phyloP scores from a whole-genome alignment of 768 basidiomycete genomes.

The Russula ochroleuca region DNA sequence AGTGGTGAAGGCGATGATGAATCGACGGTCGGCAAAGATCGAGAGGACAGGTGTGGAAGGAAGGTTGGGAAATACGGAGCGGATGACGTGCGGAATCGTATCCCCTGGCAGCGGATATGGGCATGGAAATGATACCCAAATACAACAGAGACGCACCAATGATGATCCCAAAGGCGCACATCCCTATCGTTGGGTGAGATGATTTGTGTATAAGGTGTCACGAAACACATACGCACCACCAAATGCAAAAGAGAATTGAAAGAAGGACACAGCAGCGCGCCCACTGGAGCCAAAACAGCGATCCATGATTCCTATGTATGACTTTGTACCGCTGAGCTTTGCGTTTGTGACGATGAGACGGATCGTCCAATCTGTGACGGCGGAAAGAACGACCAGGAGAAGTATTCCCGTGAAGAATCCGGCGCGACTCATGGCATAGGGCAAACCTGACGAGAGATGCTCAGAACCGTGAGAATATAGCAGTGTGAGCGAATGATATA shows the following conservation, averaged over 20 bases:
- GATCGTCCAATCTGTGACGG: conserved; percentile 96
- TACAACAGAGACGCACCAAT: conserved; percentile 45
- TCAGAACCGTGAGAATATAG: background rate
- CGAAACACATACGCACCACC: conserved; percentile 56
- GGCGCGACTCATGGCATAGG: conserved; percentile 91
- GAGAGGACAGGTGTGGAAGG: conserved; percentile 65
- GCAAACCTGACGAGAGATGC: conserved; percentile 55
- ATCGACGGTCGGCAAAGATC: conserved; percentile 78
- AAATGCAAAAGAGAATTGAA: conserved; percentile 97
- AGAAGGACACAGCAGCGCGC: conserved; percentile 91
- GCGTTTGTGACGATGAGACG: conserved; percentile 93
- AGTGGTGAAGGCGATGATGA: conserved; percentile 86
- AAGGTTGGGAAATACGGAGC: conserved; percentile 70
- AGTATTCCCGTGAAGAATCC: conserved; percentile 86
- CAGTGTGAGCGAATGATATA: conserved; percentile 33
- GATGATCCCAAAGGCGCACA: conserved; percentile 98
- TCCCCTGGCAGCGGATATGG: conserved; percentile 54
- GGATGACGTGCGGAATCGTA: conserved; percentile 92
- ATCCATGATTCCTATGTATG: conserved; percentile 93
- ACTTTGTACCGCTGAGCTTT: conserved; percentile 87
- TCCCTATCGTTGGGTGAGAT: conserved; percentile 47
- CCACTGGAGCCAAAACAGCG: conserved; percentile 88
- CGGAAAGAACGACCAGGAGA: conserved; percentile 76
- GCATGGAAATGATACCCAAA: background rate
- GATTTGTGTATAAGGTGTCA: background rate